phyloP scores from a whole-genome alignment of 345 rosid species.

The Turritis glabra region DNA sequence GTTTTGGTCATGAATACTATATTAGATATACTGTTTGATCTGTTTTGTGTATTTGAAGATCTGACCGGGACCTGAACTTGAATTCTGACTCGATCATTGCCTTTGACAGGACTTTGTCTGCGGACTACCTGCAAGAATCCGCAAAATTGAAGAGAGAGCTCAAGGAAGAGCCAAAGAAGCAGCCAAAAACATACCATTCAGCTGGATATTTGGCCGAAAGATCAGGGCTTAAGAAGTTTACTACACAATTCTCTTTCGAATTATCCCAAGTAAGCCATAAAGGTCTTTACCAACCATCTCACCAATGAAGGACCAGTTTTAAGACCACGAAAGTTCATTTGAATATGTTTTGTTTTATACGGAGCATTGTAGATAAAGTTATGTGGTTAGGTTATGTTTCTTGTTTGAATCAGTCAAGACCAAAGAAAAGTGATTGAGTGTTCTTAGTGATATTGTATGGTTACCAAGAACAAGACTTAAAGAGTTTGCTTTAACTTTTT shows the following conservation, averaged over 20 bases:
- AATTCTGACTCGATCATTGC: constrained; percentile 1
- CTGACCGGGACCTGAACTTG: not conserved
- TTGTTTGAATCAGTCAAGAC: constrained; percentile 21
- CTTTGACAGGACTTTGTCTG: constrained; percentile 50
- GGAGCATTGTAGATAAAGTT: not conserved
- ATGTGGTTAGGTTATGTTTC: constrained; percentile 32
- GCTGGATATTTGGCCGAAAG: constrained; percentile 60
- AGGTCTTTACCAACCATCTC: constrained; percentile 13
- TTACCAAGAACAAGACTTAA: constrained; percentile 20
- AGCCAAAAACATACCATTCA: constrained; percentile 47
- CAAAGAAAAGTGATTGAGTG: constrained; percentile 12
- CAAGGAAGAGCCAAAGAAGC: constrained; percentile 57
- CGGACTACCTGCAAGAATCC: constrained; percentile 55
- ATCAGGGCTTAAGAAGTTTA: constrained; percentile 42
- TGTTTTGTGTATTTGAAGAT: constrained; percentile 14
- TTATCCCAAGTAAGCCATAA: constrained; percentile 12
- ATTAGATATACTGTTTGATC: constrained; percentile 3
- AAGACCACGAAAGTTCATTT: constrained; percentile 31
- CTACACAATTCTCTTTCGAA: not conserved
- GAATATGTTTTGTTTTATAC: constrained; percentile 26
- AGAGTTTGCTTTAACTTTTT: not conserved
- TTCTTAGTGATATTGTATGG: constrained; percentile 21
- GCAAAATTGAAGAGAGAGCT: constrained; percentile 66
- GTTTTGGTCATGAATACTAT: not conserved
- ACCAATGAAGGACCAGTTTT: constrained; percentile 4